phyloP scores from a whole-genome alignment of 2,329 filamentous ascomycete genomes.

The Ophiostoma australiae region DNA sequence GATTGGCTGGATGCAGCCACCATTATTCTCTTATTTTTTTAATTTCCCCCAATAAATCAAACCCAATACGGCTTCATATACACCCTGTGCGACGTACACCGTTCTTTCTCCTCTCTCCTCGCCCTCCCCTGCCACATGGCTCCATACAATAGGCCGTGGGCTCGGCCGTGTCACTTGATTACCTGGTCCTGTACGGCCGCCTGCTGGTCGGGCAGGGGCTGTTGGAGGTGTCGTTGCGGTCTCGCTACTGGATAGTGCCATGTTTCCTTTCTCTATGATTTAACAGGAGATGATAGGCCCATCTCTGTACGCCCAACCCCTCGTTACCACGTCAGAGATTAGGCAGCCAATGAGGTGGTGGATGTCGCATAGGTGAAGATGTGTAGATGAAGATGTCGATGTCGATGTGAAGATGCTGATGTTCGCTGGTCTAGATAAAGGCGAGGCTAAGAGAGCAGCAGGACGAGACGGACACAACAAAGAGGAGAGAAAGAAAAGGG shows the following conservation, averaged over 20 bases:
- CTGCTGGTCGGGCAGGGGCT: neutral
- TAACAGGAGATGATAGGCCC: neutral
- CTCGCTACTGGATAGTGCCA: neutral
- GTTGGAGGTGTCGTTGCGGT: neutral
- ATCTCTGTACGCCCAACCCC: slow-evolving; percentile 10
- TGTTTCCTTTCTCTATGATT: neutral
- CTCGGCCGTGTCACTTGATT: slow-evolving; percentile 23
- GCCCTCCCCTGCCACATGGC: slow-evolving; percentile 21
- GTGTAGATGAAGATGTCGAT: neutral
- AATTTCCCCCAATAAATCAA: too few species aligned
- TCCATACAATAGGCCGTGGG: slow-evolving; percentile 18
- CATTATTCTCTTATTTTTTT: too few species aligned
- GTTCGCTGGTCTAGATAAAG: too few species aligned
- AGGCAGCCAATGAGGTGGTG: neutral
- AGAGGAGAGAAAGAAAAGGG: neutral
- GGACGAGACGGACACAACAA: neutral
- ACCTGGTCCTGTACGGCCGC: slow-evolving; percentile 13
- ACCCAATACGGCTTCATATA: too few species aligned
- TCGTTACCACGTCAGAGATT: slow-evolving; percentile 9
- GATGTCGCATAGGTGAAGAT: neutral
- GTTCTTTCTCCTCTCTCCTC: neutral
- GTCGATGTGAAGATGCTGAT: neutral
- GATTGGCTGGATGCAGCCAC: neutral
- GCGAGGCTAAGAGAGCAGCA: neutral
- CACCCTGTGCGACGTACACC: neutral